phyloP scores from a whole-genome alignment of 2,329 filamentous ascomycete species.

The Lomentospora prolificans region DNA sequence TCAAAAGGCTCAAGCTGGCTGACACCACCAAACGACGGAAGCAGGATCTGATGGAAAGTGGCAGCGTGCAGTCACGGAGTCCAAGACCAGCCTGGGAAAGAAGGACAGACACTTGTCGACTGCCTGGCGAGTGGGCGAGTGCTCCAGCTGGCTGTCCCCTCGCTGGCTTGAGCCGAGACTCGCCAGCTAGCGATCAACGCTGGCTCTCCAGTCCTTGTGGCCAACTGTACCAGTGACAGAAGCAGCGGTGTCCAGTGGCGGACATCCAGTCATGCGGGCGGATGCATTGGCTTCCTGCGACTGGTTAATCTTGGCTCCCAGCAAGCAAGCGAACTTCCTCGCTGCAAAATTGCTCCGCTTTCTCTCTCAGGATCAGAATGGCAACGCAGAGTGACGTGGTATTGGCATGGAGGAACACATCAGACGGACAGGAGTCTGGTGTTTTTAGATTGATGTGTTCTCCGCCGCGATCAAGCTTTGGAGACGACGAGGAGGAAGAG shows the following conservation, averaged over 20 bases:
- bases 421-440: not conserved
- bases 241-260: too few relatives aligned
- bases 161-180: not conserved
- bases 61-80: too few relatives aligned
- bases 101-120: not conserved
- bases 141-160: not conserved
- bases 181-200: not conserved
- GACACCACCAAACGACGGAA: too few relatives aligned
- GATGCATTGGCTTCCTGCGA: not conserved
- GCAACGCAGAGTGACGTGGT: slow-evolving; percentile 1
- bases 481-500: too few relatives aligned
- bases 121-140: too few relatives aligned
- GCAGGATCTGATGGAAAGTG: too few relatives aligned
- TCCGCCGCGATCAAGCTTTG: not conserved
- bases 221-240: not conserved
- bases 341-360: not conserved
- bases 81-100: too few relatives aligned
- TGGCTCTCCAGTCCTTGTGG: too few relatives aligned
- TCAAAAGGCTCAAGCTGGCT: too few relatives aligned
- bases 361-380: not conserved
- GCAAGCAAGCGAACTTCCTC: not conserved
- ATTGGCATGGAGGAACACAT: not conserved
- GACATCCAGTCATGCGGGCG: not conserved
- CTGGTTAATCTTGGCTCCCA: not conserved
- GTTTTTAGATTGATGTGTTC: too few relatives aligned